Evolutionary conservation across 805 yeast genomes (phyloP).

Genomic region (Wickerhamomyces kurtzmanii): DNA sequence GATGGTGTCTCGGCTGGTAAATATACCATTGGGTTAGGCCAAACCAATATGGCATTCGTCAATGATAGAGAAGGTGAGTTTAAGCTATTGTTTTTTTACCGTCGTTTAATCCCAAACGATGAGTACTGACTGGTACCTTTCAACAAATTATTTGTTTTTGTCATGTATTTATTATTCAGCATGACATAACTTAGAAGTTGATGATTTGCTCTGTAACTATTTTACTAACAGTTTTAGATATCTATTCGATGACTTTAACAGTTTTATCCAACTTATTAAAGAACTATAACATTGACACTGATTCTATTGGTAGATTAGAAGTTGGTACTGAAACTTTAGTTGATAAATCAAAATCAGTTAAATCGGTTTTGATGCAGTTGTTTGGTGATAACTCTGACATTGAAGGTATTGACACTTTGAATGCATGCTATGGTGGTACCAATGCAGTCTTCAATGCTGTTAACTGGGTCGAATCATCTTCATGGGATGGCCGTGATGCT

Average conservation of each 20-base stretch:
- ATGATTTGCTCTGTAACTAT: background rate
- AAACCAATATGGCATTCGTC: conserved; percentile 95
- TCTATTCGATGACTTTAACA: conserved; percentile 91
- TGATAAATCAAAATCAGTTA: conserved; percentile 95
- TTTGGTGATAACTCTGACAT: conserved; percentile 82
- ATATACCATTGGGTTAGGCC: conserved; percentile 97
- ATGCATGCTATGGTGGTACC: conserved; percentile 99
- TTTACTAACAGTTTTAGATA: conserved; percentile 34
- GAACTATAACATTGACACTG: conserved; percentile 76
- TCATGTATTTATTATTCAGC: too few relatives aligned
- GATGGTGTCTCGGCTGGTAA: conserved; percentile 90
- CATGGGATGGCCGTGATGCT: conserved; percentile 99
- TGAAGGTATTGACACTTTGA: conserved; percentile 93
- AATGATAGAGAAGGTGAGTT: conserved; percentile 73
- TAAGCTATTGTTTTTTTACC: too few relatives aligned
- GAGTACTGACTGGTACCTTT: too few relatives aligned
- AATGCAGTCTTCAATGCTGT: conserved; percentile 87
- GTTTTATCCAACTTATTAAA: conserved; percentile 67
- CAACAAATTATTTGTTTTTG: too few relatives aligned
- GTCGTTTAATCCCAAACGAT: too few relatives aligned
- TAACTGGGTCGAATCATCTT: conserved; percentile 91
- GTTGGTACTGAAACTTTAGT: conserved; percentile 97
- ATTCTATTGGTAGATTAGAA: conserved; percentile 84
- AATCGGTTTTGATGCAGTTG: conserved; percentile 90
- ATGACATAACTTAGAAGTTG: background rate